phyloP scores from a whole-genome alignment of 2,329 filamentous ascomycete genomes.

The Cercospora beticola region DNA sequence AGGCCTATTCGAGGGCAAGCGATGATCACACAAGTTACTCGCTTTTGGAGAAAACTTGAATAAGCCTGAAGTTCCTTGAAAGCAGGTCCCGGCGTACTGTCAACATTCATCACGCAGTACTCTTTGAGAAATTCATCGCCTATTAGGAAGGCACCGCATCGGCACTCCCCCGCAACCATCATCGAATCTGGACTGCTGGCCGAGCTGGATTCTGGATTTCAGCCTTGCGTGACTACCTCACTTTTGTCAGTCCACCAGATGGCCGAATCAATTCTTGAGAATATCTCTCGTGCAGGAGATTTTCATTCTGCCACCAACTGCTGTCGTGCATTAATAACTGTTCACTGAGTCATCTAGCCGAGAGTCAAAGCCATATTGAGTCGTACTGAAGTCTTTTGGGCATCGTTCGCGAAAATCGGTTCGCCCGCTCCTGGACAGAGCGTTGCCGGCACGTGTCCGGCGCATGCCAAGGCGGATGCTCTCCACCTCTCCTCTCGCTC shows the following conservation, averaged over 20 bases:
- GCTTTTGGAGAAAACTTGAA: not conserved
- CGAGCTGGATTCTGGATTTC: not conserved
- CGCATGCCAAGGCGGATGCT: not conserved
- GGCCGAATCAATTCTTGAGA: not conserved
- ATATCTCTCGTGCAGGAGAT: not conserved
- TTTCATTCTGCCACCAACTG: not conserved
- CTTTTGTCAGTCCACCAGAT: not conserved
- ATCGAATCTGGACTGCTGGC: not conserved
- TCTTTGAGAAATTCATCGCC: not conserved
- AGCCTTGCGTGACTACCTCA: not conserved
- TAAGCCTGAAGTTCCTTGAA: not conserved
- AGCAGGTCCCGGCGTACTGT: not conserved
- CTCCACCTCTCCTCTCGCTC: not conserved
- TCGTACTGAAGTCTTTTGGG: not conserved
- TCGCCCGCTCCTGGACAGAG: constrained; percentile 54
- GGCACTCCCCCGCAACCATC: not conserved
- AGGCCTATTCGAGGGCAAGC: not conserved
- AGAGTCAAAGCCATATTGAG: not conserved
- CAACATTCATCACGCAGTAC: not conserved
- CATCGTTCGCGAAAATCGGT: constrained; percentile 44
- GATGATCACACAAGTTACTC: not conserved
- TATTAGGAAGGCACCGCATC: not conserved
- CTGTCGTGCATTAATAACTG: not conserved
- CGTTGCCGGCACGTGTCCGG: constrained; percentile 38
- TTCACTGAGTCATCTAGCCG: not conserved